Evolutionary conservation across 2,329 filamentous ascomycete species (phyloP), one percentile per base, ranked within the genome.

Genomic region (Monilinia fructigena): DNA sequence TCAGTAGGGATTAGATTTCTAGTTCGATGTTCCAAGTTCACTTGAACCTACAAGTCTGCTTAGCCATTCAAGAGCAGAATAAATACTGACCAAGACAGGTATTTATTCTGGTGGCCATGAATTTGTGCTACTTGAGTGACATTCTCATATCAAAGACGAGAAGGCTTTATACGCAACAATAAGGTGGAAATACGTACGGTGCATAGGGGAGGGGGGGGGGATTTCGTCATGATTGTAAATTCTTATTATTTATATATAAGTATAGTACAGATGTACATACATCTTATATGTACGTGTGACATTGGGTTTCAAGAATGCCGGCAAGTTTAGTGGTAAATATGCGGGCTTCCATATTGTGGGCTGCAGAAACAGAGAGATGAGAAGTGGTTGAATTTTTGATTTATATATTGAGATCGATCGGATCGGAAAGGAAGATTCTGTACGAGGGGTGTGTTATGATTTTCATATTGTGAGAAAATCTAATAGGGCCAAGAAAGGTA

Each of bases 391-490:
- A 16, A 26, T 59, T 59, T 59, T 20, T 60, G 35, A 52, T 60
- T 31, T 65, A 40, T 65, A 55, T 52, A 28, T 53, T 65, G 31
- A 47, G 31, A 65, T 65, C 47, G 63, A 65, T 60, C 63, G 63
- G 63, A 65, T 65, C 63, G 55, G 55, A 59, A 47, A 23, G 10
- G 50, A 60, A 60, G 63, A 60, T 65, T 60, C 45, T 45, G 63
- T 65, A n/a, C 20, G 26, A 48, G 35, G 38, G 47, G 45, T 60
- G 55, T 42, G 55, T 48, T 65, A 55, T 53, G 42, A 14, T 26
- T 48, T 65, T 16, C 11, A 54, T 40, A 35, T 23, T 47, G 55
- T 60, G 55, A 23, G 20, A n/a, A 42, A 38, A 45, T 50, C 58
- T 18, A 20, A 28, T 60, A 50, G 8, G 8, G 31, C 50, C 7